Evolutionary conservation across 202 grass and related monocot genomes (phyloP).

Genomic region (Hordeum pubiflorum): DNA sequence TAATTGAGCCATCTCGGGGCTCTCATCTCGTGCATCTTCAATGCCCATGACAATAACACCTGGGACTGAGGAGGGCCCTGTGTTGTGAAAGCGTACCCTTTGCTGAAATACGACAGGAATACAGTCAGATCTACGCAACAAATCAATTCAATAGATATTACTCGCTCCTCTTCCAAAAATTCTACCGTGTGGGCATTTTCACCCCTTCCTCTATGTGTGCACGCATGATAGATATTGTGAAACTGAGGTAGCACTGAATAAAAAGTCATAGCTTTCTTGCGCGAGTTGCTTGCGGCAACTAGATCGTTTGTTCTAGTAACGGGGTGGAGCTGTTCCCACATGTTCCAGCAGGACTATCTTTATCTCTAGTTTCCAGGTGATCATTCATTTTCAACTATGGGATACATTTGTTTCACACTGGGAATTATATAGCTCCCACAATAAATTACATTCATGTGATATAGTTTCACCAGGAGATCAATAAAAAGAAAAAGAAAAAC

Average conservation of each 20-base stretch:
- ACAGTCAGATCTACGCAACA: conserved; percentile 1
- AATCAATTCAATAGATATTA: background rate
- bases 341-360: background rate
- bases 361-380: background rate
- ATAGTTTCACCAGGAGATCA: background rate
- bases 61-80: conserved; percentile 50
- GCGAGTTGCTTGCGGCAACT: background rate
- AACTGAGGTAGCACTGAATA: background rate
- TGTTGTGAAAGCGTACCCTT: conserved; percentile 83
- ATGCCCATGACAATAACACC: conserved; percentile 81
- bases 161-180: background rate
- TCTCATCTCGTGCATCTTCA: conserved; percentile 53
- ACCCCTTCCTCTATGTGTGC: background rate
- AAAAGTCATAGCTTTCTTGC: background rate
- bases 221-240: background rate
- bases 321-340: background rate
- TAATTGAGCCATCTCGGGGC: conserved; percentile 45
- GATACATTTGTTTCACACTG: background rate
- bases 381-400: background rate
- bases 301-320: background rate
- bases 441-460: background rate
- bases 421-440: background rate
- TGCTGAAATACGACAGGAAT: conserved; percentile 42
- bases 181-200: background rate
- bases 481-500: background rate